A percentile compares a stretch with the other conserved stretches of the same genome.
Conservation (phyloP, 768 basidiomycete genomes). For the Podaxis sp. region DNA sequence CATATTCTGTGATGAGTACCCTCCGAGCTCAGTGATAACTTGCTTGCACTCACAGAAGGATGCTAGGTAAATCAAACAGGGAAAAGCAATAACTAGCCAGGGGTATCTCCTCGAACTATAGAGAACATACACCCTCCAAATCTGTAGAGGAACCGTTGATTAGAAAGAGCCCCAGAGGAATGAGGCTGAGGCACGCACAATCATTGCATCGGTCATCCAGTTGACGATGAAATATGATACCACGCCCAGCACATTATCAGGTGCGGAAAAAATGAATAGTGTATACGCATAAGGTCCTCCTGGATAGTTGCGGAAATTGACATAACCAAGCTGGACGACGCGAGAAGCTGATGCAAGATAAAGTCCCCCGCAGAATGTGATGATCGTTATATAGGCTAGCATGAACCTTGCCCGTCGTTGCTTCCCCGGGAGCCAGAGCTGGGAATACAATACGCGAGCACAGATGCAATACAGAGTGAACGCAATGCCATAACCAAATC, state of each 20-base stretch:
- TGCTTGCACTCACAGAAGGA: too few relatives aligned
- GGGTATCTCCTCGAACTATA: not conserved
- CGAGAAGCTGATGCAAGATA: constrained; percentile 9
- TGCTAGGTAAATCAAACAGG: not conserved
- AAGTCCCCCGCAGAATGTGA: constrained; percentile 1
- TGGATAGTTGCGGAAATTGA: constrained; percentile 20
- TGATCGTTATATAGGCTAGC: too few relatives aligned
- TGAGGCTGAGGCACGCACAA: constrained; percentile 11
- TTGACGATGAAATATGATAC: constrained; percentile 17
- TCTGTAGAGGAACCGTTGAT: not conserved
- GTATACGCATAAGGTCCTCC: constrained; percentile 18
- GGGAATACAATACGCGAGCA: not conserved
- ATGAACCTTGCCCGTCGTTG: not conserved
- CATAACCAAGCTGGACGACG: constrained; percentile 17
- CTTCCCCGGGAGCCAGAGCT: not conserved
- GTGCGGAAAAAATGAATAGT: constrained; percentile 5
- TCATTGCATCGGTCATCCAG: constrained; percentile 19
- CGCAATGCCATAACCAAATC: constrained; percentile 16
- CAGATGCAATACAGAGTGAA: constrained; percentile 18
- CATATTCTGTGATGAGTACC: not conserved
- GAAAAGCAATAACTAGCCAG: constrained; percentile 2
- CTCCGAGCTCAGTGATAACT: not conserved
- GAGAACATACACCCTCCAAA: constrained; percentile 17
- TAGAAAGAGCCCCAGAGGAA: not conserved
- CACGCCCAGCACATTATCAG: constrained; percentile 14